Evolutionary conservation across 225 moss, liverwort and hornwort genomes (phyloP), one percentile per base, ranked within the genome.

Genomic region (Straminergon stramineum): DNA sequence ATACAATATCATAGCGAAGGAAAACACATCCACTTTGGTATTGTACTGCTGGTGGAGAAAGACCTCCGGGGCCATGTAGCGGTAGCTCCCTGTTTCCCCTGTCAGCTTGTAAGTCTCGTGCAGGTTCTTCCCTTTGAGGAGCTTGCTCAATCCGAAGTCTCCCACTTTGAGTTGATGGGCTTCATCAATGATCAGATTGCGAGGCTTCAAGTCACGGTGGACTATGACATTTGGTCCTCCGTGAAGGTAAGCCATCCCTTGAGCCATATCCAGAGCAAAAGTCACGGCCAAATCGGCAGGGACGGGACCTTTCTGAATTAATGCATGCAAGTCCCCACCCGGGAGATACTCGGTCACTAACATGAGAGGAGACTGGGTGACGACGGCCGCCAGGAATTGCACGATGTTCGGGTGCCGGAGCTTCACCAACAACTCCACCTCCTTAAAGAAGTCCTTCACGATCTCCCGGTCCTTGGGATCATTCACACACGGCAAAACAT

Each of bases 61-160:
- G 21, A 98, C 97, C 90, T 98, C 98, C 20, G 98, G 98, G n/a
- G 98, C 98, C 98, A 98, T 98, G 90, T 98, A 98, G 34, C 98
- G 95, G 90, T 97, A 98, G 91, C 98, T 98, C 82, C 98, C 98
- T 24, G 98, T 98, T 75, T 98, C 98, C 30, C 98, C 98, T 8
- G 98, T 98, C 93, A 98, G 93, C 92, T 94, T 95, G 91, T 92
- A 98, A 4, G 93, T 94, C 32, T 98, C 98, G 24, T 93, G 93
- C 86, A 97, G 39, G 52, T 88, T 82, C 19, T 90, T 94, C 85
- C 69, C 71, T 81, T 85, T 87, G 64, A 98, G 86, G 57, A 98
- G 96, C 93, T 95, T 97, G 93, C 98, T 98, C 39, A 98, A 91
- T 75, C 98, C 98, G 82, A 98, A 98, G 73, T 98, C 98, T 22